Base-by-base conservation (phyloP, 2,329 filamentous ascomycete genomes). In the Orbilia blumenaviensis region DNA sequence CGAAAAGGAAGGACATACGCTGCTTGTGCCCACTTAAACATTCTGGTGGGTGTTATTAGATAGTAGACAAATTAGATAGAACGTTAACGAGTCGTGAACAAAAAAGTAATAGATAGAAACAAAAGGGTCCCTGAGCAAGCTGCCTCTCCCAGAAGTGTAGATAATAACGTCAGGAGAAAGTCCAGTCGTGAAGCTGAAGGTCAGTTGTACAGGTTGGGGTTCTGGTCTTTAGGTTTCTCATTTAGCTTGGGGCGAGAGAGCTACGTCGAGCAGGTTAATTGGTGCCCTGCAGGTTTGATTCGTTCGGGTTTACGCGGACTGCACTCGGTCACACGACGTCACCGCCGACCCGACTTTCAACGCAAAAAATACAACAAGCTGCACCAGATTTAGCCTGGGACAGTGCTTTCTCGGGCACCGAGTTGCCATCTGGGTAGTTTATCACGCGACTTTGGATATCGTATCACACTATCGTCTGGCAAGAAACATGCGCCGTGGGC, bases 241-340 rank as follows among this genome's bases (percentile, higher is more conserved):
- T 41, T 41, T 61, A 58, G 66, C 42, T 44, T 23, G 23, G 48
- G 8, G 34, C 5, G 10, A 34, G 29, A 14, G 42, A 56, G 52
- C 52, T 56, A 54, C 48, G 52, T 54, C 61, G 62, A 66, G 41
- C 58, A 42, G 32, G 48, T 21, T n/a, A 12, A 18, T 23, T 44
- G 44, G 44, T 27, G 44, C 23, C 6, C 44, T 50, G 44, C 61
- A 46, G 42, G 34, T 58, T 36, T 36, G 50, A 58, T 58, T 62
- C 60, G 58, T 34, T 61, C 72, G 72, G 72, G 36, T 69, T 69
- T 69, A 76, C 64, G 64, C 72, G 72, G 72, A n/a, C 44, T 32
- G 56, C 44, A 44, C 23, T 50, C 58, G 60, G 72, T 76, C 72
- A 76, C 72, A 76, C 72, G 72, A 76, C 72, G 64, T 76, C 72